These are phyloP conservation scores for Penicillium sp. DNA, from an alignment of 2,329 filamentous ascomycete genomes.

Conservation along the genomic window DNA sequence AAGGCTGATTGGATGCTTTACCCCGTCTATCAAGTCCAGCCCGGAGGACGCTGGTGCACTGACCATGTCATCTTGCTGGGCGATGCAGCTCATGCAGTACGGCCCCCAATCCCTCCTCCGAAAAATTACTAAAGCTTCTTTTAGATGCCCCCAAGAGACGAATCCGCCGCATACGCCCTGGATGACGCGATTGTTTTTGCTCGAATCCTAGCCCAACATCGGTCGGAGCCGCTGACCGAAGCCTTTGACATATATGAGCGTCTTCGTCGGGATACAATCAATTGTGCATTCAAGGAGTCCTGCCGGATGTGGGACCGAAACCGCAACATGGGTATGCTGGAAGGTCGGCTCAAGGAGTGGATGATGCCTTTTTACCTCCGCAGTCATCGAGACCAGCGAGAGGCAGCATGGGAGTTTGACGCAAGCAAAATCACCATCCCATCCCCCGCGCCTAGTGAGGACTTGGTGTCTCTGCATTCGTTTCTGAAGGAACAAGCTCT, in stretches of 20 bases:
- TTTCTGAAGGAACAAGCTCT: slow-evolving; percentile 20
- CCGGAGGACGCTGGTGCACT: slow-evolving; percentile 40
- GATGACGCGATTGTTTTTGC: slow-evolving; percentile 48
- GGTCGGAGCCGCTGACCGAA: slow-evolving; percentile 30
- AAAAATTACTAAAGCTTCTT: not conserved
- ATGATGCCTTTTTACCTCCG: slow-evolving; percentile 38
- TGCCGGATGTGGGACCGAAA: slow-evolving; percentile 41
- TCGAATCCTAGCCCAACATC: slow-evolving; percentile 36
- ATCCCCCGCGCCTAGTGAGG: slow-evolving; percentile 21
- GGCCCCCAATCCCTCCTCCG: slow-evolving; percentile 9
- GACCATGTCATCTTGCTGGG: slow-evolving; percentile 45
- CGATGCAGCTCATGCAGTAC: slow-evolving; percentile 49
- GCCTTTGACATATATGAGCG: slow-evolving; percentile 41
- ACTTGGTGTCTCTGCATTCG: slow-evolving; percentile 25
- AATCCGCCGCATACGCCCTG: slow-evolving; percentile 46
- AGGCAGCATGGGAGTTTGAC: slow-evolving; percentile 38
- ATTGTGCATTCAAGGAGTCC: slow-evolving; percentile 41
- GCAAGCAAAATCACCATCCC: slow-evolving; percentile 36
- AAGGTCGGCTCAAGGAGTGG: slow-evolving; percentile 39
- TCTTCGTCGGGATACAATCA: slow-evolving; percentile 38
- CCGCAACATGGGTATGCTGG: slow-evolving; percentile 38
- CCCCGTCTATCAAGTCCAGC: slow-evolving; percentile 43
- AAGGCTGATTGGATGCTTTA: slow-evolving; percentile 44
- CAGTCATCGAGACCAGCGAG: slow-evolving; percentile 26
- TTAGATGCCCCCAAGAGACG: slow-evolving; percentile 49